Percentiles rank a stretch among this genome's conserved stretches.
Evolutionary conservation across 495 filamentous ascomycete species (phyloP).

Genomic region (Endocarpon pusillum): DNA sequence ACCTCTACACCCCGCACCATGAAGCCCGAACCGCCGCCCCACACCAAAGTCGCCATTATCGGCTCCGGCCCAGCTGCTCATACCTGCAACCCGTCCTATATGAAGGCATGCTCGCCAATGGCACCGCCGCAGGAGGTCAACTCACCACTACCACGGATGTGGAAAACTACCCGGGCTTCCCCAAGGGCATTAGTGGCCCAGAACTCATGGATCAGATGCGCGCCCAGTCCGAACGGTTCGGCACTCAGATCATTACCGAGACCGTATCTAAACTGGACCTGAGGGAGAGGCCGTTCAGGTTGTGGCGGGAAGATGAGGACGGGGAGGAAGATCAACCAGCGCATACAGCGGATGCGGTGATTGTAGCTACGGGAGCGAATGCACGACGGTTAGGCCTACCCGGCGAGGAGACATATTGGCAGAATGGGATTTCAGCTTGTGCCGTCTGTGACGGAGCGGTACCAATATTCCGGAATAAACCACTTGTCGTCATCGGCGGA

Average conservation of each 20-base stretch:
- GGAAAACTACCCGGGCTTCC: slow-evolving; percentile 95
- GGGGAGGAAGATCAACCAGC: slow-evolving; percentile 37
- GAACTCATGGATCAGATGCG: slow-evolving; percentile 94
- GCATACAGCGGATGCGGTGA: slow-evolving; percentile 75
- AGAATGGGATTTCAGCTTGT: slow-evolving; percentile 88
- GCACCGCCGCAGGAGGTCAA: slow-evolving; percentile 89
- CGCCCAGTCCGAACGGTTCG: slow-evolving; percentile 76
- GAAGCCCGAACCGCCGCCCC: slow-evolving; percentile 38
- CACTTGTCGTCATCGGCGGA: slow-evolving; percentile 86
- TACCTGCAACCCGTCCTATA: slow-evolving; percentile 86
- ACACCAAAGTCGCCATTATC: slow-evolving; percentile 32
- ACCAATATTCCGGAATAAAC: slow-evolving; percentile 93
- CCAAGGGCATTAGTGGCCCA: slow-evolving; percentile 64
- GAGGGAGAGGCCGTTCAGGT: slow-evolving; percentile 71
- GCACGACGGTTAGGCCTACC: slow-evolving; percentile 63
- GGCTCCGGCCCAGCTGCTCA: slow-evolving; percentile 95
- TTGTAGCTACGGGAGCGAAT: slow-evolving; percentile 91
- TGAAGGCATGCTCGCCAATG: slow-evolving; percentile 94
- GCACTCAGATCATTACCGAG: slow-evolving; percentile 79
- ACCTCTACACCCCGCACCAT: slow-evolving; percentile 28
- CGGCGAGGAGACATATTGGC: slow-evolving; percentile 93
- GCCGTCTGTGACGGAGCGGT: slow-evolving; percentile 96
- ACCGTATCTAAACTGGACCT: slow-evolving; percentile 84
- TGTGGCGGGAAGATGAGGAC: slow-evolving; percentile 76
- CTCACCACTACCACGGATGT: slow-evolving; percentile 95